Evolutionary conservation across 345 rosid species (phyloP), one percentile per base, ranked within the genome.

Genomic region (Populus ilicifolia): DNA sequence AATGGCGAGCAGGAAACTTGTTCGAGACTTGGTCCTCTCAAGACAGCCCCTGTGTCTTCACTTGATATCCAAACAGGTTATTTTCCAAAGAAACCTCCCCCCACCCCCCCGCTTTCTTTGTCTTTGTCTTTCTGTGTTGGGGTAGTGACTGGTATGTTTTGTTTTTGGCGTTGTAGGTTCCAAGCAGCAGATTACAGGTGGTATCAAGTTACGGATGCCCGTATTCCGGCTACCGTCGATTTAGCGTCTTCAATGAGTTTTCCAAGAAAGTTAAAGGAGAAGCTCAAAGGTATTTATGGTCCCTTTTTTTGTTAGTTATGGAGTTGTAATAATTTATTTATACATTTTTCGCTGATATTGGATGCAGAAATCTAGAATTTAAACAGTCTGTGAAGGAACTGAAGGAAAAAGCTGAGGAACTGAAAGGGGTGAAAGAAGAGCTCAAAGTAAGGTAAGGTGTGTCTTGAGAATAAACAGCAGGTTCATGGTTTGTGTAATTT

Each of bases 1-100:
- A 77, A 94, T 94, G 98, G 97, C 97, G 70, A 82, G 89, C 84
- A 87, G 93, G 67, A 91, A 91, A 90, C 79, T 95, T 79, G 84
- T 89, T 72, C 92, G 94, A 52, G 96, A 93, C 81, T 80, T 90
- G 69, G 54, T 92, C 41, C 83, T 90, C 16, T 80, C 85, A 54
- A 87, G 87, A 78, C 89, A 83, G 77, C 83, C 87, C n/a, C 75
- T 89, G 27, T 27, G 27, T 27, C 27, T 27, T 27, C 27, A 27
- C 0, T 27, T 27, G 27, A 27, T 27, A 27, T 1, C 29, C 29
- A 27, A 27, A 27, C 29, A 27, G 29, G 29, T 27, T 27, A 27
- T 27, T 27, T 27, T 27, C 29, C 29, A 27, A 27, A 27, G 29
- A 27, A 27, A 27, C 29, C 29, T 27, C 43, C 8, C 11, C 2